A percentile compares a stretch with the other conserved stretches of the same genome.
These are phyloP conservation scores for Dothideomycetes sp. DNA, from an alignment of 2,329 filamentous ascomycete species.

Conservation along the genomic window DNA sequence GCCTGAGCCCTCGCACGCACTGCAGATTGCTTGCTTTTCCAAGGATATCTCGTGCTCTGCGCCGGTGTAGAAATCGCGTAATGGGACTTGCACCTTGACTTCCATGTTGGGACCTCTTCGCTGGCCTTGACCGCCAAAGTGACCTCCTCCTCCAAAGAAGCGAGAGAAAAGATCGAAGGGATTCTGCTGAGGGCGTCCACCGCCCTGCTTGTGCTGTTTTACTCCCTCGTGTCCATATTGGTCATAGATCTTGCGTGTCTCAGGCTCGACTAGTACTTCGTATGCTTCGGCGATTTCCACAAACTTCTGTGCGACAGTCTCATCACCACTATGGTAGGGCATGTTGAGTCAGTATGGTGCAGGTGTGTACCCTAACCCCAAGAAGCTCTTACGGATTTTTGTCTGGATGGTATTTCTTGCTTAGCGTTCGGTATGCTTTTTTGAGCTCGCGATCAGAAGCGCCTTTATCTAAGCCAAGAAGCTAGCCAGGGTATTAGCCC, in stretches of 20 bases:
- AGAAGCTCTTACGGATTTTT: conserved; percentile 85
- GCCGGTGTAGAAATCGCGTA: conserved; percentile 90
- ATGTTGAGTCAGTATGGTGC: conserved; percentile 7
- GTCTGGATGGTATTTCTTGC: conserved; percentile 94
- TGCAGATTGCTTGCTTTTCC: conserved; percentile 92
- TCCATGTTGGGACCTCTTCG: conserved; percentile 83
- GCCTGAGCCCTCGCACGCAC: conserved; percentile 78
- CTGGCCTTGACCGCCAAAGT: conserved; percentile 65
- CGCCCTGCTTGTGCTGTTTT: conserved; percentile 60
- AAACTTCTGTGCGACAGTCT: conserved; percentile 77
- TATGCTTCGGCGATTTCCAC: conserved; percentile 92
- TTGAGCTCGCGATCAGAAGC: conserved; percentile 86
- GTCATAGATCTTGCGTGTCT: conserved; percentile 83
- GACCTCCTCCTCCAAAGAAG: conserved; percentile 88
- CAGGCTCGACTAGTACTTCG: conserved; percentile 71
- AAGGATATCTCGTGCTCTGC: conserved; percentile 76
- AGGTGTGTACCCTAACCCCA: too few species aligned
- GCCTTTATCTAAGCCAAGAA: conserved; percentile 68
- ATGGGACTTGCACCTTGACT: conserved; percentile 64
- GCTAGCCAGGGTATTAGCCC: conserved; percentile 35
- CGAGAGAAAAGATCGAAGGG: conserved; percentile 93
- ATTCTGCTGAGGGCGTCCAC: conserved; percentile 52
- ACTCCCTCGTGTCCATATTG: conserved; percentile 87
- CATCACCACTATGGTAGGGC: conserved; percentile 51
- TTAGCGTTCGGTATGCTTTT: conserved; percentile 79